Base-by-base conservation (phyloP, 2,329 filamentous ascomycete genomes). In the Aspergillus fructus region DNA sequence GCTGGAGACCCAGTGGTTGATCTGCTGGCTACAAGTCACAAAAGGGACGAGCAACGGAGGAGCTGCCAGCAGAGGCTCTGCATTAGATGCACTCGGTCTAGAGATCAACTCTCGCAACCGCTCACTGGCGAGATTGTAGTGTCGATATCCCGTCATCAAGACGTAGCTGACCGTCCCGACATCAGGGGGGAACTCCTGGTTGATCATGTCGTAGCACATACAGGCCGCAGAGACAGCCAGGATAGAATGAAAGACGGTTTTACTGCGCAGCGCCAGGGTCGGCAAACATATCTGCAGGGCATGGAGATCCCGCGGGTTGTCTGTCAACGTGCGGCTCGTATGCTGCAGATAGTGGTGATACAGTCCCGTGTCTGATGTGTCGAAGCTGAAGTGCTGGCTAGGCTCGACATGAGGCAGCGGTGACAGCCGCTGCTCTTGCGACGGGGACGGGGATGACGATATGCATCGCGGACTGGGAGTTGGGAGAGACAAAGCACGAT, bases 101-200 rank as follows among this genome's bases (percentile, higher is more conserved):
- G 50, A 46, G 6, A 53, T 53, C 13, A 53, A 9, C 17, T 46
- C 50, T 21, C 50, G 50, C 7, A 53, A 13, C 5, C 41, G 30
- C 33, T 46, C 50, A 23, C 50, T 53, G 7, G 50, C 41, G 11
- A 53, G 41, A 8, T 53, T 53, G 13, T 53, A 53, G 50, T 53
- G 50, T 2, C 33, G 11, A 17, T 53, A 53, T 3, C 50, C 50
- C 1, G 50, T 39, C 50, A 53, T 53, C 7, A 53, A 13, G 24
- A 46, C 34, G 6, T 53, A 19, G 40, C 24, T 53, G 30, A 53
- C 30, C 4, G 50, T 37, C 7, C 4, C 9, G 30, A 53, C 33
- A 8, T 53, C 50, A 3, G 50, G 50, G 9, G 41, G 17, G 1
- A 42, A 19, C 2, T 53, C 41, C 4, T 13, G 13, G 27, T 43